phyloP scores from a whole-genome alignment of 768 basidiomycete species.

The Suillus decipiens region DNA sequence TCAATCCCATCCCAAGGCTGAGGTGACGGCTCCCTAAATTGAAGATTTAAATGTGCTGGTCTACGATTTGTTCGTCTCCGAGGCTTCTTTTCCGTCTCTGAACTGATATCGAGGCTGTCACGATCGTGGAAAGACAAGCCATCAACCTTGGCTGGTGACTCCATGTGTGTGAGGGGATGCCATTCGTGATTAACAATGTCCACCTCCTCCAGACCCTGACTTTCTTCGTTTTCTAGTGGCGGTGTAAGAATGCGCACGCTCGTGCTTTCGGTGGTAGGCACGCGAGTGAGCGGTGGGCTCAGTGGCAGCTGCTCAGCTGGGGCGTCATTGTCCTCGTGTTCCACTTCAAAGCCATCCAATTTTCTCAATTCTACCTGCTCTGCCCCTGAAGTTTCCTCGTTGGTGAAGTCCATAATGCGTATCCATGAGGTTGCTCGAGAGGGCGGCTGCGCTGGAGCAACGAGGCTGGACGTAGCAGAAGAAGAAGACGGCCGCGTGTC shows the following conservation, averaged over 20 bases:
- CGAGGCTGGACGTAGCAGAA: constrained; percentile 18
- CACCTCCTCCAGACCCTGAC: constrained; percentile 19
- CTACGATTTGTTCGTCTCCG: constrained; percentile 32
- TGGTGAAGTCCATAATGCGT: constrained; percentile 16
- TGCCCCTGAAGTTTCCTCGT: constrained; percentile 3
- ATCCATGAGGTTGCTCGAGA: constrained; percentile 33
- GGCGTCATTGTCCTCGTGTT: constrained; percentile 3
- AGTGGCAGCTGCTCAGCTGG: constrained; percentile 27
- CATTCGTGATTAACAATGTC: constrained; percentile 26
- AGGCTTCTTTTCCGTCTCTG: constrained; percentile 30
- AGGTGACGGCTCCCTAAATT: constrained; percentile 54
- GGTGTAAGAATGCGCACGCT: constrained; percentile 4
- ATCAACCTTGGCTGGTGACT: constrained; percentile 17
- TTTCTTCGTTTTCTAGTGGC: constrained; percentile 9
- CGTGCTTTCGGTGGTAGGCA: constrained; percentile 21
- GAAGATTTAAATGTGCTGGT: constrained; percentile 49
- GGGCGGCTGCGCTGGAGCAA: constrained; percentile 14
- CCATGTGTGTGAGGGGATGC: constrained; percentile 24
- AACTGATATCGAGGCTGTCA: constrained; percentile 16
- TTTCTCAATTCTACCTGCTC: constrained; percentile 14
- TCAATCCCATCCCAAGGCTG: constrained; percentile 67
- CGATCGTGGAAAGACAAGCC: constrained; percentile 14
- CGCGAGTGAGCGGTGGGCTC: constrained; percentile 34
- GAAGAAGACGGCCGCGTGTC: constrained; percentile 13
- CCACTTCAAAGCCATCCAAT: not conserved